These are phyloP conservation scores for Chimonanthus praecox DNA, from an alignment of 164 flowering plant species.

Conservation along the genomic window DNA sequence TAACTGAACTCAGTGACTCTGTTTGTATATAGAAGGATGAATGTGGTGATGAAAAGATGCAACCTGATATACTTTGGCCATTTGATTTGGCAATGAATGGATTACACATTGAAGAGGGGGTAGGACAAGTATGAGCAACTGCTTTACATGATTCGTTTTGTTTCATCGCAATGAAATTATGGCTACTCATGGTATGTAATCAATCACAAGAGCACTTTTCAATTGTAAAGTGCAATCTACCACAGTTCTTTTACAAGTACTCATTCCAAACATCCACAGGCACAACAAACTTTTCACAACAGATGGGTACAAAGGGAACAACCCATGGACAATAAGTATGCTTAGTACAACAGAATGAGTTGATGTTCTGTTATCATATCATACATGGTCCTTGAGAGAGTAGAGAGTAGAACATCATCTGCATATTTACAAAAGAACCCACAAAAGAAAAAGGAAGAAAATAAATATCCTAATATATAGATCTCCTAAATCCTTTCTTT, in stretches of 20 bases:
- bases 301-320: background rate
- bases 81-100: constrained; percentile 20
- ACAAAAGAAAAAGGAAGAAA: background rate
- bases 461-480: background rate
- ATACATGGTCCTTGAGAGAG: constrained; percentile 1
- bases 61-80: constrained; percentile 14
- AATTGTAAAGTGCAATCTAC: constrained; percentile 9
- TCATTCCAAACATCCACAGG: background rate
- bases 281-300: background rate
- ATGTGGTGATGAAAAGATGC: constrained; percentile 18
- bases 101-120: constrained; percentile 20
- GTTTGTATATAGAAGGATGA: constrained; percentile 16
- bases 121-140: constrained; percentile 17
- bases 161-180: constrained; percentile 22
- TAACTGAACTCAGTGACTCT: constrained; percentile 15
- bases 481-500: background rate
- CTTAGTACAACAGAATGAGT: background rate
- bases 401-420: background rate
- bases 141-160: constrained; percentile 25
- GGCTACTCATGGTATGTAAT: constrained; percentile 28
- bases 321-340: background rate
- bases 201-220: constrained; percentile 12
- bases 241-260: background rate
- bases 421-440: background rate
- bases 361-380: background rate